Evolutionary conservation across 2,329 filamentous ascomycete genomes (phyloP).

Genomic region (Karstenula rhodostoma): DNA sequence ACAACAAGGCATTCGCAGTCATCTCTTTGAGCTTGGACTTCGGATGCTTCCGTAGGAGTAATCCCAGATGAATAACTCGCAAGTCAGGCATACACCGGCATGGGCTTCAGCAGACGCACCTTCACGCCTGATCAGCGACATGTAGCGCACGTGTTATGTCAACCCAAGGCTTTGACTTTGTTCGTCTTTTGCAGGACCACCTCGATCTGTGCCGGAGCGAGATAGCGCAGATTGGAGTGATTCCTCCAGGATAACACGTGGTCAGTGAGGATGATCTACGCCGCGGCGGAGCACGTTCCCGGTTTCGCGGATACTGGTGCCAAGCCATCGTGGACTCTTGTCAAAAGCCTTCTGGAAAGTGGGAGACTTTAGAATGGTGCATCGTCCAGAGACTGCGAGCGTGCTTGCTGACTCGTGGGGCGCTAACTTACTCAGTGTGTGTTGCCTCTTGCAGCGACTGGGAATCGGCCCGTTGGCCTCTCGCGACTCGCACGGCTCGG

Average conservation of each 20-base stretch:
- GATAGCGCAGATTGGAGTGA: not conserved
- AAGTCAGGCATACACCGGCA: not conserved
- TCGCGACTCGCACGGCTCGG: conserved; percentile 8
- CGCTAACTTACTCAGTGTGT: conserved; percentile 7
- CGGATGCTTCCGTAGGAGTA: not conserved
- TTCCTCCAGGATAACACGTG: conserved; percentile 18
- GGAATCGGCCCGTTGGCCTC: conserved; percentile 3
- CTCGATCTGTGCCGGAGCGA: not conserved
- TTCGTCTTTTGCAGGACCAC: not conserved
- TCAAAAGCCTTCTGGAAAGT: conserved; percentile 5
- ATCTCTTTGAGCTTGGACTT: not conserved
- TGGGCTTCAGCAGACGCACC: not conserved
- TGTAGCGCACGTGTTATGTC: not conserved
- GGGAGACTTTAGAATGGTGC: conserved; percentile 10
- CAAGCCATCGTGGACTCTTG: conserved; percentile 1
- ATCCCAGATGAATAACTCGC: not conserved
- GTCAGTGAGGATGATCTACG: conserved; percentile 23
- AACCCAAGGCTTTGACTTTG: not conserved
- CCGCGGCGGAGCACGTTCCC: conserved; percentile 17
- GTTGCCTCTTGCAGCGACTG: not conserved
- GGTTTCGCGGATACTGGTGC: conserved; percentile 12
- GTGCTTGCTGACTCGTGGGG: conserved; percentile 11
- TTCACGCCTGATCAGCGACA: not conserved
- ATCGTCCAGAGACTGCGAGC: conserved; percentile 1
- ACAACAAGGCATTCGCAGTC: not conserved